Base-by-base conservation (phyloP, 331 rosid species). In the Quercus lobata region DNA sequence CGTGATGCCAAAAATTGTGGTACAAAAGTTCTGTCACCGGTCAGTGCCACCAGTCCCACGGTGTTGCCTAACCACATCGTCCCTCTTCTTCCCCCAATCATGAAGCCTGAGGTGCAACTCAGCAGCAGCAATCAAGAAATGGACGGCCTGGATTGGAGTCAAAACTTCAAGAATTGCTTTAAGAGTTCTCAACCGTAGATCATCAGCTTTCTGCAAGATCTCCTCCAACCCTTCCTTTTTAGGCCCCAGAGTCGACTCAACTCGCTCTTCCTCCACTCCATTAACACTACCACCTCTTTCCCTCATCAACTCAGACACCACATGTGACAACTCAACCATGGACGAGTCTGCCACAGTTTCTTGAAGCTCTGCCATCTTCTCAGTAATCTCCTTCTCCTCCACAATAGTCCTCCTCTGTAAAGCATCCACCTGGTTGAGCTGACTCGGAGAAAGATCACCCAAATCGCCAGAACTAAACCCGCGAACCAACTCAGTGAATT, bases 111-210 rank as follows among this genome's bases (percentile, higher is more conserved):
- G 61, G 61, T 90, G 89, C 69, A 92, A 66, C 76, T 89, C 95
- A 1, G 92, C 92, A 72, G 95, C 92, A 16, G 91, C 89, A 72
- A 90, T 90, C 57, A 89, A 79, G 86, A 89, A 87, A 25, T 92
- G 87, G 8, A 86, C 74, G 1, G 83, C 86, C 44, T 88, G 92
- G 19, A 77, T 44, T 66, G 84, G 83, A 57, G 77, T 86, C 55
- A 92, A 54, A 52, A 87, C 72, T 16, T 53, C 44, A 16, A 84
- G 57, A n/a, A 89, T 61, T 0, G 14, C 79, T 18, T 77, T 78
- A 18, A 90, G 78, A 12, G 93, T 91, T 71, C 27, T 77, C 34
- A 92, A 53, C 78, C 93, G 78, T 6, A 92, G 62, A 30, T 79
- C 74, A 72, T 90, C 96, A 55, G 95, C 93, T 79, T 34, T 83